Conservation (phyloP, 352 stramenopile genomes). For the Globisporangium orthogonon region DNA sequence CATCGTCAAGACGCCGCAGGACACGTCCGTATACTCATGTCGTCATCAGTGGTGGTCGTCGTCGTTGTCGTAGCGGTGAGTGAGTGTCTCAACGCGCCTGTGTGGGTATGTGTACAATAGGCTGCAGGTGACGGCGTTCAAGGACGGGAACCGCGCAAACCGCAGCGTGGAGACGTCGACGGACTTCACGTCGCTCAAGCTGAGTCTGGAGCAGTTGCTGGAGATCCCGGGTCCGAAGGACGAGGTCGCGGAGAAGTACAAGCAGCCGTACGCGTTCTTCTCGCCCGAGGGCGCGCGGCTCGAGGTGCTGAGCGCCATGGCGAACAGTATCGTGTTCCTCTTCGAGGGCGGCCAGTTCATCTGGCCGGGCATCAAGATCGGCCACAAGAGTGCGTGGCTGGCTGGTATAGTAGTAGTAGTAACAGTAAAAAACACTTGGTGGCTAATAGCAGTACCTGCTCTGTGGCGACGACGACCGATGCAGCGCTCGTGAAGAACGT, state of each 20-base stretch:
- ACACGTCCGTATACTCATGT: conserved; percentile 27
- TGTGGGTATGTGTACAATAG: conserved; percentile 15
- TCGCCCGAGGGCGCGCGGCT: conserved; percentile 42
- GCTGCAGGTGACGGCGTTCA: conserved; percentile 43
- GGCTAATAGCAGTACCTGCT: not conserved
- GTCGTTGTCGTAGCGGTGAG: no score
- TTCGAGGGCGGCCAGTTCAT: conserved; percentile 77
- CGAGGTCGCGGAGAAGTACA: conserved; percentile 37
- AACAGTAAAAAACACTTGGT: not conserved
- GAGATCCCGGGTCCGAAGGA: conserved; percentile 24
- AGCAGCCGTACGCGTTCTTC: conserved; percentile 67
- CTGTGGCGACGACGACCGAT: not conserved
- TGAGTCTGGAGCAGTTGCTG: conserved; percentile 30
- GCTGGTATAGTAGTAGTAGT: not conserved
- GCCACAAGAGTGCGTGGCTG: conserved; percentile 45
- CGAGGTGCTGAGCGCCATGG: conserved; percentile 32
- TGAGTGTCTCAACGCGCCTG: no score
- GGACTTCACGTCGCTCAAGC: conserved; percentile 28
- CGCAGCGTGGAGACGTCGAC: conserved; percentile 25
- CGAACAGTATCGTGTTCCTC: conserved; percentile 51
- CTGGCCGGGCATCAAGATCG: conserved; percentile 58
- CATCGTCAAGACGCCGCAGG: conserved; percentile 28
- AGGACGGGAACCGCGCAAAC: conserved; percentile 37
- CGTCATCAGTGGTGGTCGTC: no score
- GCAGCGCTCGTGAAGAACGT: conserved; percentile 36